Base-by-base conservation (phyloP, 805 yeast species). In the Wickerhamomyces strasburgensis region DNA sequence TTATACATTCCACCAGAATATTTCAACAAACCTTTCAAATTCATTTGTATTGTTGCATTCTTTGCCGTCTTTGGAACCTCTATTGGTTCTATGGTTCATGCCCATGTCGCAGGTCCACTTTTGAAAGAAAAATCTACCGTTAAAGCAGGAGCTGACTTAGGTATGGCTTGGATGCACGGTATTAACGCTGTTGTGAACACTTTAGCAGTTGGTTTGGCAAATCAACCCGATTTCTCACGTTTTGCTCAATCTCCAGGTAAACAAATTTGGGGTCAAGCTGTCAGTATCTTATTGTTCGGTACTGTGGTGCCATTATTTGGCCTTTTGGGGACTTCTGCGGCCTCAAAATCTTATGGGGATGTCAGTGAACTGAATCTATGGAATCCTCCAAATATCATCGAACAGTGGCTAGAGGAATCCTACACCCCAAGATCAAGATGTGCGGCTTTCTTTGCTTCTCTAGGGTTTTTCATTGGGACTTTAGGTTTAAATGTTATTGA, bases 301-400 rank as follows among this genome's bases (percentile, higher is more conserved):
- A 58, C 57, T 2, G 50, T 69, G 21, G 65, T 71, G 18, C 75
- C 77, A 14, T 47, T 71, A 18, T 61, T 71, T 49, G 76, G 76
- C 9, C 46, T 70, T 19, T 39, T 72, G 27, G 61, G 68, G 9
- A 68, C 76, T 5, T 67, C 70, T 24, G 69, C 74, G 3, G 56
- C 68, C 19, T 42, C 57, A 18, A 58, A 58, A n/a, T 47, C 61
- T 5, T 68, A 62, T 40, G 71, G 69, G 18, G 58, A 56, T 25
- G 54, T 58, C 19, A 18, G 27, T 14, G 43, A 27, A 15, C 33
- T 48, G 23, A 46, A 49, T 34, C 46, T 66, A 29, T 73, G 79
- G 79, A 62, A 63, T 43, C 79, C 78, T 4, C 63, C 64, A 40
- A 61, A 59, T 30, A 57, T 68, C 32, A 56, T 62, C 38, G 46